Conservation (phyloP, 306 rosid species). For the Trifolium dubium region DNA sequence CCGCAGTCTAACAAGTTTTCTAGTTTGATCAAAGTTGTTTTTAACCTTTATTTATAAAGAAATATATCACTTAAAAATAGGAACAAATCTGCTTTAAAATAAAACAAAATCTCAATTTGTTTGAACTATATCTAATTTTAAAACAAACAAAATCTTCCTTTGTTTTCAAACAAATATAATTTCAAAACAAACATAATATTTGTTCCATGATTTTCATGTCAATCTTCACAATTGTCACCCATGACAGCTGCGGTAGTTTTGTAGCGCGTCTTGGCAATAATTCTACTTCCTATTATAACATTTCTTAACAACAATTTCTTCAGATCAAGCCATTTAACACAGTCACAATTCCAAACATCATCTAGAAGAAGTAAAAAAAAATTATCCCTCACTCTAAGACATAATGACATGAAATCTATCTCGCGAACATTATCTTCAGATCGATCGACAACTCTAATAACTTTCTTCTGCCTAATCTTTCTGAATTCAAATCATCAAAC, state of each 20-base stretch:
- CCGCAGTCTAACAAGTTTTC: too few species aligned
- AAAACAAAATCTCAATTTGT: too few species aligned
- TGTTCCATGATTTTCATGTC: too few species aligned
- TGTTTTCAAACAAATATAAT: too few species aligned
- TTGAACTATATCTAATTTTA: too few species aligned
- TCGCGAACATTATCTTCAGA: neutral
- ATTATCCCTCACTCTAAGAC: neutral
- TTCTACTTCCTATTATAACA: slow-evolving; percentile 25
- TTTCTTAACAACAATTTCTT: slow-evolving; percentile 5
- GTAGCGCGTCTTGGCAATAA: slow-evolving; percentile 26
- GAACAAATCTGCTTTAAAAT: too few species aligned
- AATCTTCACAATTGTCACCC: neutral
- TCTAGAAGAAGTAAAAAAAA: slow-evolving; percentile 39
- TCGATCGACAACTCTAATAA: neutral
- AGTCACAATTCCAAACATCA: slow-evolving; percentile 35
- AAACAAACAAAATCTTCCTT: too few species aligned
- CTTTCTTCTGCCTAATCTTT: neutral
- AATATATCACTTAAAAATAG: too few species aligned
- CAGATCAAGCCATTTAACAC: slow-evolving; percentile 21
- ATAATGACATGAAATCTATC: neutral
- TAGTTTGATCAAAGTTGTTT: too few species aligned
- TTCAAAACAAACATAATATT: too few species aligned
- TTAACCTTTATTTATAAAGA: too few species aligned
- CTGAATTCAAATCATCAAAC: slow-evolving; percentile 20
- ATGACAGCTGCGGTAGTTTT: neutral